Evolutionary conservation across 495 filamentous ascomycete species (phyloP).

Genomic region (Penicillium diatomitis): DNA sequence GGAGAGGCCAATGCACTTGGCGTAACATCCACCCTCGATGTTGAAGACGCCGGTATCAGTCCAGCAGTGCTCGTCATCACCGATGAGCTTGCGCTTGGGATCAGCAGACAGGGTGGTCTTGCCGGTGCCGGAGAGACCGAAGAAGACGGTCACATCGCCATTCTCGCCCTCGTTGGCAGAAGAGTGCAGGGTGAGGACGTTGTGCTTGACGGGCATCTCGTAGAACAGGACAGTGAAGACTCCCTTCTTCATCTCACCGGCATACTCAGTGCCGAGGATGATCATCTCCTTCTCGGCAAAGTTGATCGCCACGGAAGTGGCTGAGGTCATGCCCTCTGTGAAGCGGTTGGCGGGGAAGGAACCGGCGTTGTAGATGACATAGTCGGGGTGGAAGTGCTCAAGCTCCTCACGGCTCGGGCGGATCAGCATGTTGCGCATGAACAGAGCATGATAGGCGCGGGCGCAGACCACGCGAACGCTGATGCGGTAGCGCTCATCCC

Average conservation of each 20-base stretch:
- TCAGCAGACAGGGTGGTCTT: conserved; percentile 98
- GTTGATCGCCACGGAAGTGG: conserved; percentile 79
- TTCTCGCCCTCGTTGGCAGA: conserved; percentile 84
- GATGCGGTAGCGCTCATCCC: conserved; percentile 98
- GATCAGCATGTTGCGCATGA: conserved; percentile 99
- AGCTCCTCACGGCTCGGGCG: conserved; percentile 83
- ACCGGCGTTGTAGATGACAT: conserved; percentile 99
- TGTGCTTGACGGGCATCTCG: conserved; percentile 99
- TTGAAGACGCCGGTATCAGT: conserved; percentile 95
- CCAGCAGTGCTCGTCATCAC: conserved; percentile 99
- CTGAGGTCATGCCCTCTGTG: conserved; percentile 96
- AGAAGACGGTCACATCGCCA: conserved; percentile 95
- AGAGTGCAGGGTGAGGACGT: conserved; percentile 93
- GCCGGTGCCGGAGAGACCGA: conserved; percentile 95
- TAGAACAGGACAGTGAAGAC: conserved; percentile 99
- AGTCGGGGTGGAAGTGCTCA: conserved; percentile 94
- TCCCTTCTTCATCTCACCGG: conserved; percentile 99
- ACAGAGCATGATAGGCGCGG: conserved; percentile 96
- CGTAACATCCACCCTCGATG: conserved; percentile 99
- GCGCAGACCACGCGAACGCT: conserved; percentile 96
- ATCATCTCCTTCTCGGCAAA: conserved; percentile 94
- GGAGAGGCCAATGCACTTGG: conserved; percentile 96
- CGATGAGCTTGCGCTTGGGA: conserved; percentile 90
- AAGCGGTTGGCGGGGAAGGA: conserved; percentile 97
- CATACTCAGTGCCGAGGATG: conserved; percentile 97